Base-by-base conservation (phyloP, 2,329 filamentous ascomycete genomes). In the Hypoxylon sp. region DNA sequence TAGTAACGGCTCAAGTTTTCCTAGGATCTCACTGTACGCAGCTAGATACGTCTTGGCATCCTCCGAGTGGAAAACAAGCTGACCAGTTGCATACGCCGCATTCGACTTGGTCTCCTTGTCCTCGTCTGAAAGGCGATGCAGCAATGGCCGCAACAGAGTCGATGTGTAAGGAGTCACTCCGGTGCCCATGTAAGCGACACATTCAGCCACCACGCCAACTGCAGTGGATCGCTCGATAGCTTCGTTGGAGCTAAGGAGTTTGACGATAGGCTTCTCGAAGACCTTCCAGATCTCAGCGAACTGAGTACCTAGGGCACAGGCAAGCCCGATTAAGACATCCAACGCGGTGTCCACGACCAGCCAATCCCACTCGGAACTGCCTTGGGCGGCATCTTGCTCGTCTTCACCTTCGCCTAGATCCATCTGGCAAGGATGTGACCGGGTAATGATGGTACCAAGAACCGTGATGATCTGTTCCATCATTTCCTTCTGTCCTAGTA, bases 281-380 rank as follows among this genome's bases (percentile, higher is more conserved):
- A 96, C 86, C 79, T 96, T 95, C 91, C 91, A 97, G 56, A 97
- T 79, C 76, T 96, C 88, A 47, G 81, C 81, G 66, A 97, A 97
- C 62, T 86, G 84, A 15, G 81, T 72, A 27, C 94, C 94, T 9
- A 97, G 84, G 21, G 91, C 91, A 35, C 85, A 84, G 13, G 92
- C 87, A 29, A 97, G 82, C 26, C 90, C 91, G 41, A 91, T 90
- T 40, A 97, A 80, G 35, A 96, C 91, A 61, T 97, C 94, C 46
- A 97, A 83, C 25, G 91, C 92, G 7, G 91, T 96, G 75, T 99
- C 94, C 45, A 97, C 88, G 41, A 96, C 88, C 12, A 97, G 83
- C 94, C 94, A 97, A 77, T 97, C 94, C 67, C 96, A 96, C 75
- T 99, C 94, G 2, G 93, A 96, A 20, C 88, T 89, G 69, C 91